Conservation (phyloP, 1,139 yeast genomes). For the Magnusiomyces sp. region DNA sequence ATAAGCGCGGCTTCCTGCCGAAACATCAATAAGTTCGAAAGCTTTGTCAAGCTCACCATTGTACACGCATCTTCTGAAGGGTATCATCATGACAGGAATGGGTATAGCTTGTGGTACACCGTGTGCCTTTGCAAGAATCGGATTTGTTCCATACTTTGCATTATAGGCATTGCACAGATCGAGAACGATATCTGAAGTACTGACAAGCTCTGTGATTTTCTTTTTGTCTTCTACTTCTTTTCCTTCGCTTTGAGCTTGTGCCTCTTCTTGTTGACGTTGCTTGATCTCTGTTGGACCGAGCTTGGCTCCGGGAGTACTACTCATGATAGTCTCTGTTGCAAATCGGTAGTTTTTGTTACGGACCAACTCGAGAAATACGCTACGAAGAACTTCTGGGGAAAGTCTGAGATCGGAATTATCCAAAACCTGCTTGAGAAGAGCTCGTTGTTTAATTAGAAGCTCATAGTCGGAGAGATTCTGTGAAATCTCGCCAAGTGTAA, state of each 20-base stretch:
- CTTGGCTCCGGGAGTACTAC: neutral
- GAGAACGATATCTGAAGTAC: neutral
- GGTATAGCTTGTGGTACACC: conserved; percentile 31
- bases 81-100: conserved; percentile 44
- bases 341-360: neutral
- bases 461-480: no score
- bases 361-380: neutral
- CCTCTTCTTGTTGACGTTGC: neutral
- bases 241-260: neutral
- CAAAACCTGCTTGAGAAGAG: no score
- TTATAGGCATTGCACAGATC: neutral
- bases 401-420: no score
- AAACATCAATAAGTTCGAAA: conserved; percentile 48
- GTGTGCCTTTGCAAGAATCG: neutral
- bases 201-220: conserved; percentile 6
- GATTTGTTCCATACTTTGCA: neutral
- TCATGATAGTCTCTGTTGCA: neutral
- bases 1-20: conserved; percentile 44
- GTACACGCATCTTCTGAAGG: conserved; percentile 51
- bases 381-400: neutral
- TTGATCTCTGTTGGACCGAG: neutral
- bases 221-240: conserved; percentile 10
- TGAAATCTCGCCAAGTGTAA: no score
- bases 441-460: no score
- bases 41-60: conserved; percentile 54